Evolutionary conservation across 1,284 basidiomycete species (phyloP).

Genomic region (Cyathus olla): DNA sequence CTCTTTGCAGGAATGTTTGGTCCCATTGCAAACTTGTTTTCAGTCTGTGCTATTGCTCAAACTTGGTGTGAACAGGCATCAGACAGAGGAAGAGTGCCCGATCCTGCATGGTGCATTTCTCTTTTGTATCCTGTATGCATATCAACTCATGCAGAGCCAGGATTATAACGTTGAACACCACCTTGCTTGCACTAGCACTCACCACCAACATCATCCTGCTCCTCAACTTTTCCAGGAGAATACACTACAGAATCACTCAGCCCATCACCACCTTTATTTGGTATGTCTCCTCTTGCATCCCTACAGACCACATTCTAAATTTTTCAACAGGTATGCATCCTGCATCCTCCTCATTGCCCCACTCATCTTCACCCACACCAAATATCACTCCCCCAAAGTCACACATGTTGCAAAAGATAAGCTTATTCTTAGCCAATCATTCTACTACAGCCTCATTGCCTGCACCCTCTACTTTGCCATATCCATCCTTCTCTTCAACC

Average conservation of each 20-base stretch:
- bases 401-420: no score
- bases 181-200: constrained; percentile 42
- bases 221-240: constrained; percentile 47
- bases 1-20: constrained; percentile 51
- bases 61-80: constrained; percentile 37
- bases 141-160: constrained; percentile 11
- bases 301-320: background rate
- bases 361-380: no score
- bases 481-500: no score
- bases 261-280: constrained; percentile 46
- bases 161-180: constrained; percentile 36
- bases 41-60: constrained; percentile 45
- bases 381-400: no score
- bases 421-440: no score
- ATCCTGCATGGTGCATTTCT: constrained; percentile 37
- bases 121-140: background rate
- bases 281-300: constrained; percentile 22
- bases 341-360: no score
- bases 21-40: constrained; percentile 50
- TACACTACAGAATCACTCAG: constrained; percentile 46
- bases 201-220: constrained; percentile 45
- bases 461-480: no score
- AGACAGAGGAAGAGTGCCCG: constrained; percentile 24
- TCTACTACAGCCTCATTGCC: no score
- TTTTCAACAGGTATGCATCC: no score